phyloP scores from a whole-genome alignment of 2,329 filamentous ascomycete species.

The Sclerotinia spermophila region DNA sequence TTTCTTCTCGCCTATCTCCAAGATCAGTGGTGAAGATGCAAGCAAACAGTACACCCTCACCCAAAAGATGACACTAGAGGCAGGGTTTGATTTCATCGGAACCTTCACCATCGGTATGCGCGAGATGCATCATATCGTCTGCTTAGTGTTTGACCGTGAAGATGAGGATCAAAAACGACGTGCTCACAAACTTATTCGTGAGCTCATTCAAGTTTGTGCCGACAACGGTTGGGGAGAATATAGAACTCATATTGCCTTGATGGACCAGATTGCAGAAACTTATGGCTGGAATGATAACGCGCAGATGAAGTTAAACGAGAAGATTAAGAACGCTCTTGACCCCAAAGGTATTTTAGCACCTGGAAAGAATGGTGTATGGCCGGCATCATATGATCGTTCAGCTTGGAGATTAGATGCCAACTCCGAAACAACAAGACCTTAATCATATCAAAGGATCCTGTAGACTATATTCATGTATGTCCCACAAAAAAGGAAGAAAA shows the following conservation, averaged over 20 bases:
- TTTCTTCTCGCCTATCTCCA: constrained; percentile 51
- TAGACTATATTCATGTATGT: neutral
- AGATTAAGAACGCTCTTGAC: constrained; percentile 46
- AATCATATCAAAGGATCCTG: neutral
- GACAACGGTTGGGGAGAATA: constrained; percentile 45
- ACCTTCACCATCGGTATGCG: constrained; percentile 48
- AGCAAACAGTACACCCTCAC: constrained; percentile 44
- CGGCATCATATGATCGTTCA: constrained; percentile 20
- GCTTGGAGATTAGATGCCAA: constrained; percentile 14
- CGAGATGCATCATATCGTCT: constrained; percentile 55
- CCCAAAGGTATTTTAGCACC: constrained; percentile 47
- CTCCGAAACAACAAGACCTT: constrained; percentile 4
- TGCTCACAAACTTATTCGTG: constrained; percentile 40
- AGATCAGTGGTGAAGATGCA: constrained; percentile 47
- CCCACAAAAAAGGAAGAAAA: neutral
- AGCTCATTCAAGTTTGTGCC: constrained; percentile 42
- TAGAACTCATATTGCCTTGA: constrained; percentile 45
- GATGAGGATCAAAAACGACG: constrained; percentile 40
- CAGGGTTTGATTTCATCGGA: constrained; percentile 49
- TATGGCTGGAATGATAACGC: constrained; percentile 44
- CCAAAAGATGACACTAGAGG: constrained; percentile 40
- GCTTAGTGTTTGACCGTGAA: constrained; percentile 49
- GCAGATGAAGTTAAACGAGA: constrained; percentile 43
- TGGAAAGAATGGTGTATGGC: constrained; percentile 42
- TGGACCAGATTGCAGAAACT: constrained; percentile 45